A percentile compares a stretch with the other conserved stretches of the same genome.
Evolutionary conservation across 2,329 filamentous ascomycete species (phyloP).

Genomic region (Aureobasidium mangrovei): DNA sequence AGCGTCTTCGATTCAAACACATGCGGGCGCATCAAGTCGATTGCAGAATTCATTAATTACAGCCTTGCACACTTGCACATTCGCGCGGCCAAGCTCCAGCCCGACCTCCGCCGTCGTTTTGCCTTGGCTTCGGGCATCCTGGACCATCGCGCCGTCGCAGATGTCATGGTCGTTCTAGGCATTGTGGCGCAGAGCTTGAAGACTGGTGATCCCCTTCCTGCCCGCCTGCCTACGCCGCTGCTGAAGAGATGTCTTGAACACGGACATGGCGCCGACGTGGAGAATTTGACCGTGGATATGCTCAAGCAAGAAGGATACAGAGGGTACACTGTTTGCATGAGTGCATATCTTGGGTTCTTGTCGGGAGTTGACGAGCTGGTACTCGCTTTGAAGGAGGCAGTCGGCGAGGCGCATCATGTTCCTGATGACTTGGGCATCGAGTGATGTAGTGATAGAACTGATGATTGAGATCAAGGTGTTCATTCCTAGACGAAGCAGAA

Average conservation of each 20-base stretch:
- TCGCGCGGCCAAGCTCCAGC: conserved; percentile 29
- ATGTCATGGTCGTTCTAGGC: conserved; percentile 43
- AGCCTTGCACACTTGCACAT: conserved; percentile 30
- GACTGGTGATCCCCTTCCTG: conserved; percentile 41
- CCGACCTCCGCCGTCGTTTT: conserved; percentile 34
- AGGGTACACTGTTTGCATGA: conserved; percentile 13
- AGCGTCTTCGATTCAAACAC: conserved; percentile 31
- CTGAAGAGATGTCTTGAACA: conserved; percentile 22
- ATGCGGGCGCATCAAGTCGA: conserved; percentile 26
- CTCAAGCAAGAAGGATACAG: conserved; percentile 8
- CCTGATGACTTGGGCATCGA: conserved; percentile 9
- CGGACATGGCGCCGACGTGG: conserved; percentile 7
- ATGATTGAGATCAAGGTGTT: too few relatives aligned
- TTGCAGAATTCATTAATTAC: conserved; percentile 28
- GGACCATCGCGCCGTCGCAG: conserved; percentile 38
- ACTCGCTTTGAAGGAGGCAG: conserved; percentile 6
- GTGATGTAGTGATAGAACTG: neutral
- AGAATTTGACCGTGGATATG: conserved; percentile 1
- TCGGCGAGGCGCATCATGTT: conserved; percentile 13
- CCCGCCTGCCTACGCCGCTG: conserved; percentile 41
- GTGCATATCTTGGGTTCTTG: conserved; percentile 11
- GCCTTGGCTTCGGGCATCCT: conserved; percentile 32
- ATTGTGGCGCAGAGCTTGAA: conserved; percentile 41
- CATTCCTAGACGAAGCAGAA: too few relatives aligned
- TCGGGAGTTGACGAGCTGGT: conserved; percentile 13